Conservation (phyloP, 176 grass and related monocot genomes). For the Ampelocalamus luodianensis region DNA sequence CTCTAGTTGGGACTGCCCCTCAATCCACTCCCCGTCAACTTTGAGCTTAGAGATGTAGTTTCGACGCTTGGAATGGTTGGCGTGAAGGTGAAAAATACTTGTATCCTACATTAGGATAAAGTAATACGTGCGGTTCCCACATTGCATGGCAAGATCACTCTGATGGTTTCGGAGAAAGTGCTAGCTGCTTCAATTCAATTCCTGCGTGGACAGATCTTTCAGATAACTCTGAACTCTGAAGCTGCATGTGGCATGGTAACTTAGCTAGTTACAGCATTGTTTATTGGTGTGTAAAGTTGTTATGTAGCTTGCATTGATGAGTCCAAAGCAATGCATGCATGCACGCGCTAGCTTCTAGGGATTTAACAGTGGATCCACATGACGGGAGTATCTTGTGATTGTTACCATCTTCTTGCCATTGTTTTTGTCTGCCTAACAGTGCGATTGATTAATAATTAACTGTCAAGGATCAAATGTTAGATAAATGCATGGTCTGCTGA, state of each 20-base stretch:
- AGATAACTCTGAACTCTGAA: conserved; percentile 34
- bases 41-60: too few species aligned
- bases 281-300: conserved; percentile 44
- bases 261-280: conserved; percentile 21
- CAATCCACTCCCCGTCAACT: too few species aligned
- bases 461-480: conserved; percentile 46
- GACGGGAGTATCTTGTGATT: conserved; percentile 53
- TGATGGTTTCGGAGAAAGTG: conserved; percentile 36
- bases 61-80: too few species aligned
- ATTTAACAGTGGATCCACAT: conserved; percentile 49
- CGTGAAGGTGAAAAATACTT: too few species aligned
- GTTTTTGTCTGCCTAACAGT: conserved; percentile 35
- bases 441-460: conserved; percentile 31
- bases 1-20: too few species aligned
- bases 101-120: conserved; percentile 35
- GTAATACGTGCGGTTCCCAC: conserved; percentile 39
- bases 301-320: conserved; percentile 48
- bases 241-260: conserved; percentile 24
- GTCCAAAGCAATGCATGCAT: conserved; percentile 49
- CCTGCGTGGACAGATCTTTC: conserved; percentile 29
- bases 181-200: conserved; percentile 45
- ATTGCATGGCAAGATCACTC: conserved; percentile 43
- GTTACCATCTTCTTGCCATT: conserved; percentile 26
- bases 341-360: conserved; percentile 41
- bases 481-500: conserved; percentile 33